phyloP scores from a whole-genome alignment of 352 stramenopile genomes.

The Globisporangium heterothallicum region DNA sequence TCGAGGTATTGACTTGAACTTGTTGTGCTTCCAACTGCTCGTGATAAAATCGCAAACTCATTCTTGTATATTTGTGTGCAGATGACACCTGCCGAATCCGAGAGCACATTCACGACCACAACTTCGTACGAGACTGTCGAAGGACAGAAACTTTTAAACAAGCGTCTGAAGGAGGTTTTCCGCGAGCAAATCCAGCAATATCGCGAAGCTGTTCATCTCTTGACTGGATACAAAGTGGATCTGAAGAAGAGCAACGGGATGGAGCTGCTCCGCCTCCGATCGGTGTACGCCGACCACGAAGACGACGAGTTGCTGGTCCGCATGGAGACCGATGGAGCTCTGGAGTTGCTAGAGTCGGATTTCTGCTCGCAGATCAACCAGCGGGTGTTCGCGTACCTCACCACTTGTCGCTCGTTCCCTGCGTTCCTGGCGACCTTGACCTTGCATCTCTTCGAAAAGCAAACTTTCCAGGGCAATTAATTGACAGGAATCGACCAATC shows the following conservation, averaged over 20 bases:
- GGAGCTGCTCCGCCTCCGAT: conserved; percentile 71
- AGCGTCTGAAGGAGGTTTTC: conserved; percentile 86
- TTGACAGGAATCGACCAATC: background rate
- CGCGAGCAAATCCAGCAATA: conserved; percentile 88
- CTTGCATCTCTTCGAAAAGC: conserved; percentile 86
- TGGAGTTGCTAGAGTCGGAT: conserved; percentile 83
- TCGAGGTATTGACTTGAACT: conserved; percentile 19
- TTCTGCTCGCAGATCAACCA: conserved; percentile 67
- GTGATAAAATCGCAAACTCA: background rate
- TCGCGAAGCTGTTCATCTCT: conserved; percentile 83
- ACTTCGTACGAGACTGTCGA: conserved; percentile 84
- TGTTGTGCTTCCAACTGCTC: conserved; percentile 1
- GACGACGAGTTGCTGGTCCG: conserved; percentile 83
- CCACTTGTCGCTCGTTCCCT: conserved; percentile 82
- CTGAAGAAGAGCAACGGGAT: conserved; percentile 75
- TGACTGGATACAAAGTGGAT: conserved; percentile 88
- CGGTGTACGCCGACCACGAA: conserved; percentile 80
- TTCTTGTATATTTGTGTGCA: background rate
- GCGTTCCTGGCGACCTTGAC: conserved; percentile 87
- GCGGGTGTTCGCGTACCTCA: conserved; percentile 62
- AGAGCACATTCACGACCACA: conserved; percentile 54
- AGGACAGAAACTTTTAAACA: conserved; percentile 81
- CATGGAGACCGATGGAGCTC: conserved; percentile 62
- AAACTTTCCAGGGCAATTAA: conserved; percentile 82
- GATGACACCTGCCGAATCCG: conserved; percentile 8